Evolutionary conservation across 306 rosid species (phyloP).

Genomic region (Adenanthera pavonina): DNA sequence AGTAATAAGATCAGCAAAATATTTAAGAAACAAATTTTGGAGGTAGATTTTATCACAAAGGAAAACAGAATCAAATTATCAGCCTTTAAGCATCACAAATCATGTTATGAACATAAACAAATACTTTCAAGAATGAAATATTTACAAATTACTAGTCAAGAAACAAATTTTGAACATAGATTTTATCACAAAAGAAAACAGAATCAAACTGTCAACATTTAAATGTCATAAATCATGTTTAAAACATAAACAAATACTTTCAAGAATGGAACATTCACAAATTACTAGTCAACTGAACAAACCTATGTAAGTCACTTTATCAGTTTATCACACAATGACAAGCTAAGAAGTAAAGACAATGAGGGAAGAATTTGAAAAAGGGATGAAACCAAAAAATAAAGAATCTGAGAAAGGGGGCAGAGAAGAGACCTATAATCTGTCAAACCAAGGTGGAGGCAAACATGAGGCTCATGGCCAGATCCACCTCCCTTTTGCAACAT

Average conservation of each 20-base stretch:
- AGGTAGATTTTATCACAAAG: slow-evolving; percentile 2
- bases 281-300: not conserved
- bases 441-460: slow-evolving; percentile 84
- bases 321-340: not conserved
- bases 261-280: slow-evolving; percentile 14
- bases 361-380: not conserved
- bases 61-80: slow-evolving; percentile 18
- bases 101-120: not conserved
- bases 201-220: slow-evolving; percentile 13
- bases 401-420: slow-evolving; percentile 30
- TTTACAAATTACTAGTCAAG: not conserved
- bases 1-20: not conserved
- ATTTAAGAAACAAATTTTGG: slow-evolving; percentile 5
- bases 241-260: not conserved
- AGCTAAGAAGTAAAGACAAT: not conserved
- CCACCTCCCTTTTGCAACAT: slow-evolving; percentile 46
- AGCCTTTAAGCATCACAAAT: slow-evolving; percentile 9
- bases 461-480: slow-evolving; percentile 52
- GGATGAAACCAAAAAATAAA: slow-evolving; percentile 35
- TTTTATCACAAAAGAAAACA: slow-evolving; percentile 14
- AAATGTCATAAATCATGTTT: slow-evolving; percentile 13
- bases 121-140: not conserved
- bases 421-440: slow-evolving; percentile 84
- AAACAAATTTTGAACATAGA: not conserved
- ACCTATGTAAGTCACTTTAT: not conserved